A percentile compares a stretch with the other conserved stretches of the same genome.
These are phyloP conservation scores for Diaporthe eres DNA, from an alignment of 2,329 filamentous ascomycete genomes.

Conservation along the genomic window DNA sequence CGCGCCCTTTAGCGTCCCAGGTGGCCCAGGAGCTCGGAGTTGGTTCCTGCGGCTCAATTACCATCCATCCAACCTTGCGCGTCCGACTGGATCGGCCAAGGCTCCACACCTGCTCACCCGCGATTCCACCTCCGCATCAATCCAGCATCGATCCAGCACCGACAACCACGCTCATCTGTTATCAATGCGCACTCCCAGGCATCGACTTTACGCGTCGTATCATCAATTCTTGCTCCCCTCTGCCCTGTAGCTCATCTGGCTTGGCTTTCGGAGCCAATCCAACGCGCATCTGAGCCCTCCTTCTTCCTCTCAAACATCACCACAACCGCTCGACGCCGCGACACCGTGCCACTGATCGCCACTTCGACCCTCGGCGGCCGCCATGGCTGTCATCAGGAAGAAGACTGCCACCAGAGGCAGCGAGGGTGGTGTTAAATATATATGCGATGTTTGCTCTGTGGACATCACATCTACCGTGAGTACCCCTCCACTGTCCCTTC, in stretches of 20 bases:
- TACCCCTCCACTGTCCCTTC: conserved; percentile 44
- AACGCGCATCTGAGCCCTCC: neutral
- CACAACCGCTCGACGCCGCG: neutral
- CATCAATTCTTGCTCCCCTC: neutral
- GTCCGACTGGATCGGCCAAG: conserved; percentile 11
- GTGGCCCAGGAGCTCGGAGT: neutral
- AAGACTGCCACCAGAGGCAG: conserved; percentile 89
- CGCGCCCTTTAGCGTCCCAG: neutral
- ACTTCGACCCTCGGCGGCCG: conserved; percentile 36
- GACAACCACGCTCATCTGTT: conserved; percentile 7
- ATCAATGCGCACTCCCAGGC: conserved; percentile 19
- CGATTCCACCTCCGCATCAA: conserved; percentile 22
- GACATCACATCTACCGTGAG: conserved; percentile 97
- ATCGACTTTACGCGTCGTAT: conserved; percentile 21
- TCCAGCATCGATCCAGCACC: conserved; percentile 8
- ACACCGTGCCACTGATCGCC: neutral
- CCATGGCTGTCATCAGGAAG: conserved; percentile 96
- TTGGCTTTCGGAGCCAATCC: neutral
- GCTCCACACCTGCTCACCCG: conserved; percentile 30
- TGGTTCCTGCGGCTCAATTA: conserved; percentile 10
- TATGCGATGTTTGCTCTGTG: conserved; percentile 96
- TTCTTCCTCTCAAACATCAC: neutral
- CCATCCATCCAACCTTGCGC: neutral
- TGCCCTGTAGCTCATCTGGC: neutral
- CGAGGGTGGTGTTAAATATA: conserved; percentile 93